Evolutionary conservation across 257 asterid genomes (phyloP).

Genomic region (Asclepias syriaca): DNA sequence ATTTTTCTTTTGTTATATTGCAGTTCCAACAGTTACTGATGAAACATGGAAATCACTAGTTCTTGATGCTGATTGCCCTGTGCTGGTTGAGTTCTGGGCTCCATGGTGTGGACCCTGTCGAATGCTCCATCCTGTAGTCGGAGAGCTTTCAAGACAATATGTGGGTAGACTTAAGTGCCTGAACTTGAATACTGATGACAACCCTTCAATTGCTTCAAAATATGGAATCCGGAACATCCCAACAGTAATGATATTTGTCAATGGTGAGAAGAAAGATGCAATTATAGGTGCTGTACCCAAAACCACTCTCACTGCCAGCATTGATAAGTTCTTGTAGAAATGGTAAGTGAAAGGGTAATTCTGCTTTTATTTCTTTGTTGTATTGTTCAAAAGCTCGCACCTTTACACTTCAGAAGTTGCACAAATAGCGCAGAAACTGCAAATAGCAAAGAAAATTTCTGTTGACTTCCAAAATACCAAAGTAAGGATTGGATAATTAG

Average conservation of each 20-base stretch:
- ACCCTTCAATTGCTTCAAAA: conserved; percentile 18
- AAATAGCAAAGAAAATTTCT: background rate
- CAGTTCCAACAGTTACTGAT: conserved; percentile 24
- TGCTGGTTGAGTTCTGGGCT: conserved; percentile 34
- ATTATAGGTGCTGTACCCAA: conserved; percentile 32
- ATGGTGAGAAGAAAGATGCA: conserved; percentile 29
- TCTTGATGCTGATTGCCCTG: conserved; percentile 18
- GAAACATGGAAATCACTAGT: conserved; percentile 27
- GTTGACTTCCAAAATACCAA: background rate
- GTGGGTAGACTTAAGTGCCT: conserved; percentile 15
- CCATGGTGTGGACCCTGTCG: conserved; percentile 35
- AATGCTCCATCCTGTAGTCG: conserved; percentile 29
- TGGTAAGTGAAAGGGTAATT: background rate
- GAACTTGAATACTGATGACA: conserved; percentile 26
- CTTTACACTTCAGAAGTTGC: background rate
- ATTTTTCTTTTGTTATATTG: background rate
- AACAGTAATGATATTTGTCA: conserved; percentile 21
- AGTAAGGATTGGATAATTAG: background rate
- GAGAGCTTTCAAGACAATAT: conserved; percentile 24
- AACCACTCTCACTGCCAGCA: conserved; percentile 21
- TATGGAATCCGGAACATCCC: conserved; percentile 34
- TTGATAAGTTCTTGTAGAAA: conserved; percentile 25
- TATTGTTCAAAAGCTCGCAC: background rate
- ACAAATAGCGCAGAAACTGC: background rate
- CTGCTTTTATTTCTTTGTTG: background rate